These are phyloP conservation scores for Beta vulgaris DNA, from an alignment of 148 eudicot genomes.

Conservation along the genomic window DNA sequence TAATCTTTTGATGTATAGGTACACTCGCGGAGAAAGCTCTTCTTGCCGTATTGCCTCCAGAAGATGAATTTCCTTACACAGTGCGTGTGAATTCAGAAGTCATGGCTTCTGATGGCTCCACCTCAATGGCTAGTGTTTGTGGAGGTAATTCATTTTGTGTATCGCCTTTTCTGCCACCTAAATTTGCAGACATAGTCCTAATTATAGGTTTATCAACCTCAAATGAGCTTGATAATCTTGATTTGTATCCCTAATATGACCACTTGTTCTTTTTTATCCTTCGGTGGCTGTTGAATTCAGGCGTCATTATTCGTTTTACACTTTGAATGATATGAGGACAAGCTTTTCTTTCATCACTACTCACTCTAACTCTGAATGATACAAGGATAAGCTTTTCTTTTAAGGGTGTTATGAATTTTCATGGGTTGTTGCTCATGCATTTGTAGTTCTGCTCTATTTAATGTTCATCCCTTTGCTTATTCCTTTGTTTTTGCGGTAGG, in stretches of 20 bases:
- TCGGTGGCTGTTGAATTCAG: no score
- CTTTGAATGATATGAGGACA: no score
- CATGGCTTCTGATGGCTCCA: slow-evolving; percentile 99
- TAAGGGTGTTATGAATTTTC: background rate
- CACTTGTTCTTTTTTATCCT: background rate
- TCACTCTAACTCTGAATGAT: background rate
- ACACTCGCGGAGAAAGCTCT: slow-evolving; percentile 99
- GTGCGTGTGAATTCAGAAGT: slow-evolving; percentile 96
- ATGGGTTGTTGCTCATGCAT: slow-evolving; percentile 9
- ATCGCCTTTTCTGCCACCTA: background rate
- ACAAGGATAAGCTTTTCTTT: background rate
- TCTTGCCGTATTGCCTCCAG: slow-evolving; percentile 94
- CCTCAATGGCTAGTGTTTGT: slow-evolving; percentile 99
- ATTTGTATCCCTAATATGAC: no score
- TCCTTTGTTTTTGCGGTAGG: slow-evolving; percentile 39
- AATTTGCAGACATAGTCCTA: no score
- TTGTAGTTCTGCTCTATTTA: background rate
- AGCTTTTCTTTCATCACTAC: background rate
- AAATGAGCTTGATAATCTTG: no score
- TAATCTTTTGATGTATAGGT: slow-evolving; percentile 44
- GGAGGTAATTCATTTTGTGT: slow-evolving; percentile 57
- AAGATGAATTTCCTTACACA: slow-evolving; percentile 65
- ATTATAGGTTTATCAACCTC: no score
- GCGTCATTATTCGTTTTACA: no score
- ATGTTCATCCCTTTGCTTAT: background rate